A percentile compares a stretch with the other conserved stretches of the same genome.
These are phyloP conservation scores for Colletotrichum sp. DNA, from an alignment of 2,329 filamentous ascomycete species.

Conservation along the genomic window DNA sequence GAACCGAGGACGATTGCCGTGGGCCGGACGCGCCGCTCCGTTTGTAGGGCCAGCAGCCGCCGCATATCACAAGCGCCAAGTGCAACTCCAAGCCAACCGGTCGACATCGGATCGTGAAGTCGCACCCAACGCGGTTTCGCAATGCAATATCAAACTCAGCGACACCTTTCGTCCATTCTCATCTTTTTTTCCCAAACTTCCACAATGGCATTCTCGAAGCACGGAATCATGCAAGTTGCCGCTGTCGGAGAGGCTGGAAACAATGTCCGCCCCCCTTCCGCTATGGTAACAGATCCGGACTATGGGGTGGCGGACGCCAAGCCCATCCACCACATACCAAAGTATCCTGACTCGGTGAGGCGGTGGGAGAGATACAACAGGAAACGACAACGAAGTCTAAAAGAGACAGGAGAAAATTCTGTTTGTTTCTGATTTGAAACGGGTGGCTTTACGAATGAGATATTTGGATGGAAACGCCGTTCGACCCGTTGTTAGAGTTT, in stretches of 20 bases:
- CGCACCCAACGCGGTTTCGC: not conserved
- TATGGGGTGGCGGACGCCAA: not conserved
- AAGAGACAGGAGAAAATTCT: not conserved
- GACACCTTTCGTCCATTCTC: not conserved
- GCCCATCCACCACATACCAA: not conserved
- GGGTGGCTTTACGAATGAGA: not conserved
- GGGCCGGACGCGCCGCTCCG: not conserved
- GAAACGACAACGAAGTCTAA: not conserved
- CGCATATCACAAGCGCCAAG: not conserved
- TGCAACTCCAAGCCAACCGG: not conserved
- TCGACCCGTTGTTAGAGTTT: not conserved
- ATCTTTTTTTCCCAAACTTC: not conserved
- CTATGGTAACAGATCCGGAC: not conserved
- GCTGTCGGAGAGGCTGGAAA: not conserved
- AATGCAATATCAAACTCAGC: not conserved
- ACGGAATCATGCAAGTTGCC: not conserved
- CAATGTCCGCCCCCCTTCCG: not conserved
- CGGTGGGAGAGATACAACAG: not conserved
- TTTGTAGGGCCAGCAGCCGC: not conserved
- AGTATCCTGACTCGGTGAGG: not conserved
- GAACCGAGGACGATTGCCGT: not conserved
- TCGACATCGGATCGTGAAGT: not conserved
- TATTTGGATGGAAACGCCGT: not conserved
- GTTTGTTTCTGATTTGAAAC: conserved; percentile 17
- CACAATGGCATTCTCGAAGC: not conserved